A percentile compares a stretch with the other conserved stretches of the same genome.
phyloP scores from a whole-genome alignment of 345 rosid genomes.

The Trapa bicornis region DNA sequence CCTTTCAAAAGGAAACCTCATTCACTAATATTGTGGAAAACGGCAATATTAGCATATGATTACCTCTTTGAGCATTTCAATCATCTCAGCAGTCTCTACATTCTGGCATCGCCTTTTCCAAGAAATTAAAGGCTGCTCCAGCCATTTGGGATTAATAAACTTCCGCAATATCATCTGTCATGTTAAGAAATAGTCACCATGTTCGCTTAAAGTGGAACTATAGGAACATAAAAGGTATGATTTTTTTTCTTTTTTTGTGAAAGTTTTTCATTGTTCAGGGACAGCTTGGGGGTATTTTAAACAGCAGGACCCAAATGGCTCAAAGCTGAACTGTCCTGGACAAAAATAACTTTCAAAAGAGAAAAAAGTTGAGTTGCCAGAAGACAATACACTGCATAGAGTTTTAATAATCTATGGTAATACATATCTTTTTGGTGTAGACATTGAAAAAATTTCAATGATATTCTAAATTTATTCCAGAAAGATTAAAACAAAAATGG shows the following conservation, averaged over 20 bases:
- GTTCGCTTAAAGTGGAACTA: background rate
- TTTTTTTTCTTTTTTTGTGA: background rate
- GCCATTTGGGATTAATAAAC: constrained; percentile 62
- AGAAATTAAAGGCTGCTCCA: constrained; percentile 33
- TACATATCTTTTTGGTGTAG: background rate
- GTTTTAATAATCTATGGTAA: background rate
- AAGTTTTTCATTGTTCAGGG: too few species aligned
- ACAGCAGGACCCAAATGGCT: too few species aligned
- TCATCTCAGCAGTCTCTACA: constrained; percentile 65
- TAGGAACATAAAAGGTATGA: background rate
- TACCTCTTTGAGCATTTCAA: constrained; percentile 88
- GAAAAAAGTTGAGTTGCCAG: background rate
- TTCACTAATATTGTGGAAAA: background rate
- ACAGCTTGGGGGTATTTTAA: too few species aligned
- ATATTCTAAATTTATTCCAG: background rate
- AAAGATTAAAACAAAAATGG: background rate
- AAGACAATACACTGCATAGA: background rate
- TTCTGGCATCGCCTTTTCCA: constrained; percentile 64
- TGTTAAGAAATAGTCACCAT: background rate
- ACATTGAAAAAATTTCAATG: too few species aligned
- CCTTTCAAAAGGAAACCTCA: background rate
- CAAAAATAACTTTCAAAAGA: too few species aligned
- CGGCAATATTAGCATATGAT: background rate
- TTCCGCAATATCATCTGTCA: constrained; percentile 63
- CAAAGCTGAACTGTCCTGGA: too few species aligned